Evolutionary conservation across 2,329 filamentous ascomycete genomes (phyloP).

Genomic region (Penicillium thymicola): DNA sequence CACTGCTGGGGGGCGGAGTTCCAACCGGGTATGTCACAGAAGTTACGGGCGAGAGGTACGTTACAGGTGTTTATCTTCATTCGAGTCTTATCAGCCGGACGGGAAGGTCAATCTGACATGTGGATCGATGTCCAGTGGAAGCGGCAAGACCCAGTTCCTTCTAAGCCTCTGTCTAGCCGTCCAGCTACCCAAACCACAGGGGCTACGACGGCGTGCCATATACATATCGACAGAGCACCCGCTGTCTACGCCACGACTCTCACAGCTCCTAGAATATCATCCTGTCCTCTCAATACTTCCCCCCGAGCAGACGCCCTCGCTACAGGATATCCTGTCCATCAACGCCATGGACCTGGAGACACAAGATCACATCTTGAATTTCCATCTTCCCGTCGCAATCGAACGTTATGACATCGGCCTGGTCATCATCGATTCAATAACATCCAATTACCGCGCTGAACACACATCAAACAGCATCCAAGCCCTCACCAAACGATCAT

Average conservation of each 20-base stretch:
- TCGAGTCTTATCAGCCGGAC: background rate
- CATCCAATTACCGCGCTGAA: conserved; percentile 92
- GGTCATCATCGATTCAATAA: conserved; percentile 84
- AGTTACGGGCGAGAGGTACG: conserved; percentile 80
- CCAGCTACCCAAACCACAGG: conserved; percentile 72
- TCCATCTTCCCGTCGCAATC: conserved; percentile 85
- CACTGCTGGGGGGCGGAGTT: conserved; percentile 71
- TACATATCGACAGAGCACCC: conserved; percentile 93
- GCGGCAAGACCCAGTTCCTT: conserved; percentile 92
- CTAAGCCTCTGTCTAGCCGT: conserved; percentile 78
- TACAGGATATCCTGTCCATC: conserved; percentile 75
- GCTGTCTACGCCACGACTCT: conserved; percentile 75
- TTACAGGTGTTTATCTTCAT: conserved; percentile 8
- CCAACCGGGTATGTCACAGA: conserved; percentile 80
- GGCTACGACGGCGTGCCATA: conserved; percentile 69
- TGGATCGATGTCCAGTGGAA: conserved; percentile 56
- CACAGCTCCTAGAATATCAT: conserved; percentile 71
- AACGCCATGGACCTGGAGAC: conserved; percentile 85
- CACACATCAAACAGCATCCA: conserved; percentile 46
- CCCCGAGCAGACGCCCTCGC: conserved; percentile 53
- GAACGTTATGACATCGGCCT: conserved; percentile 73
- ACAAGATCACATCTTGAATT: conserved; percentile 91
- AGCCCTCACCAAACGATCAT: conserved; percentile 68
- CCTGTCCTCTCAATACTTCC: conserved; percentile 54
- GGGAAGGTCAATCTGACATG: conserved; percentile 7